Evolutionary conservation across 2,329 filamentous ascomycete genomes (phyloP).

Genomic region (Arthroderma sp.): DNA sequence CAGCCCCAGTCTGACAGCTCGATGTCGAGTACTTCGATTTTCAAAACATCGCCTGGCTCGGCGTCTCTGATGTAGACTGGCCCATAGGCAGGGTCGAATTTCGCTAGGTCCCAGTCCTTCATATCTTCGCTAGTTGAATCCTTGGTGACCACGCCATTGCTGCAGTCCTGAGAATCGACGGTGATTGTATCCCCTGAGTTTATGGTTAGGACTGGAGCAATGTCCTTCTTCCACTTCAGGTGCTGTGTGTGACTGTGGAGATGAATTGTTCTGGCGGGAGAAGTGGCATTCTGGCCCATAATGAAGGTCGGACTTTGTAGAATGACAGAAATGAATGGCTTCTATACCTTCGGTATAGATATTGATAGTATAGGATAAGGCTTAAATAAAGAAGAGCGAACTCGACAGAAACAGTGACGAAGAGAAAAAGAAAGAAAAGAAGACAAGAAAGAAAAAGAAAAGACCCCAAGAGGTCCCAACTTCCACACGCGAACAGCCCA

Average conservation of each 20-base stretch:
- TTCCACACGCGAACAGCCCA: too few species aligned
- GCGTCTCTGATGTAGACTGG: slow-evolving; percentile 39
- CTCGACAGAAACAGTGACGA: too few species aligned
- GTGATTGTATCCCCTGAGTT: slow-evolving; percentile 36
- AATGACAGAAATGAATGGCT: too few species aligned
- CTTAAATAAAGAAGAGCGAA: too few species aligned
- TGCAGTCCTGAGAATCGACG: slow-evolving; percentile 39
- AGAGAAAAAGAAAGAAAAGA: too few species aligned
- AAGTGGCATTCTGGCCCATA: slow-evolving; percentile 17
- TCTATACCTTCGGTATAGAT: too few species aligned
- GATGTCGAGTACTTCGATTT: slow-evolving; percentile 38
- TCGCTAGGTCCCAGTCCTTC: slow-evolving; percentile 27
- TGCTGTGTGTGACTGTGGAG: slow-evolving; percentile 27
- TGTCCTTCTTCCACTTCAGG: slow-evolving; percentile 37
- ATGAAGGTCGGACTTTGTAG: too few species aligned
- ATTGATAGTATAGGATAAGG: too few species aligned
- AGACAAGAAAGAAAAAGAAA: too few species aligned
- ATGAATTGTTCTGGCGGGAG: slow-evolving; percentile 22
- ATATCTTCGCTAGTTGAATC: slow-evolving; percentile 31
- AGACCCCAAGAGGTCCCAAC: too few species aligned
- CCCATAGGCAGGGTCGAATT: slow-evolving; percentile 39
- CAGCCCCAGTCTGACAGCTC: slow-evolving; percentile 37
- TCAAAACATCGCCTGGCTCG: slow-evolving; percentile 39
- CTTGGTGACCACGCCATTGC: slow-evolving; percentile 37
- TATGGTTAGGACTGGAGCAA: slow-evolving; percentile 34